Evolutionary conservation across 2,329 filamentous ascomycete species (phyloP).

Genomic region (Simplicillium sp.): DNA sequence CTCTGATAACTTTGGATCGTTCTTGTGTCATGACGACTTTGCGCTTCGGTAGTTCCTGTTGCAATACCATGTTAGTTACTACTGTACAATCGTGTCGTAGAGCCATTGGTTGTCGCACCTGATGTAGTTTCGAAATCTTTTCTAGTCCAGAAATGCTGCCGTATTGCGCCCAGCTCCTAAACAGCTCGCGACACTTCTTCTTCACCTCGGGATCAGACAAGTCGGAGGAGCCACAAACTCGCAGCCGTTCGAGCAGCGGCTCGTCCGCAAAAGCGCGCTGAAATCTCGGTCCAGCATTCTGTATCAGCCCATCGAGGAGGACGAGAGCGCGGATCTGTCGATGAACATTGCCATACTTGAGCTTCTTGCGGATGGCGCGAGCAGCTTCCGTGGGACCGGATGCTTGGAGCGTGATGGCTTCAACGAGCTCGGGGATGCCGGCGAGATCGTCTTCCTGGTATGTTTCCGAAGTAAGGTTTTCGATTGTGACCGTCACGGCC

Average conservation of each 20-base stretch:
- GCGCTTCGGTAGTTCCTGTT: slow-evolving; percentile 53
- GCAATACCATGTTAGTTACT: not conserved
- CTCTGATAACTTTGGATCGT: slow-evolving; percentile 72
- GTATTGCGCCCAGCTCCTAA: slow-evolving; percentile 83
- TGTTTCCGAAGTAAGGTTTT: slow-evolving; percentile 79
- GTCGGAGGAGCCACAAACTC: slow-evolving; percentile 77
- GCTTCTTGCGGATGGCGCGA: slow-evolving; percentile 88
- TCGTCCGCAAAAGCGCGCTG: slow-evolving; percentile 85
- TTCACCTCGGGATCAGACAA: slow-evolving; percentile 80
- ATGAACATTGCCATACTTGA: slow-evolving; percentile 96
- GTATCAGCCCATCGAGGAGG: slow-evolving; percentile 85
- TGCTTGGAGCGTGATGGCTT: slow-evolving; percentile 82
- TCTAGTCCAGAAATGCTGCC: slow-evolving; percentile 72
- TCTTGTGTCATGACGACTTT: slow-evolving; percentile 69
- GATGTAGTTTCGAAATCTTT: slow-evolving; percentile 69
- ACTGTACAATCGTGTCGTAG: too few species aligned
- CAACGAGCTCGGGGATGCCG: slow-evolving; percentile 87
- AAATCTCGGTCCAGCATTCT: slow-evolving; percentile 84
- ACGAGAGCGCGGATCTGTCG: slow-evolving; percentile 82
- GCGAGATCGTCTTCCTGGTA: slow-evolving; percentile 87
- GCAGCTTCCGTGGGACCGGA: slow-evolving; percentile 84
- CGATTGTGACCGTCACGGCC: slow-evolving; percentile 85
- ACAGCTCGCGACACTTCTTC: slow-evolving; percentile 79
- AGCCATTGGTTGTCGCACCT: slow-evolving; percentile 25
- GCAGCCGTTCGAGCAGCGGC: slow-evolving; percentile 79